Conservation (phyloP, 495 filamentous ascomycete species). For the Penicillium psychrofluorescens region DNA sequence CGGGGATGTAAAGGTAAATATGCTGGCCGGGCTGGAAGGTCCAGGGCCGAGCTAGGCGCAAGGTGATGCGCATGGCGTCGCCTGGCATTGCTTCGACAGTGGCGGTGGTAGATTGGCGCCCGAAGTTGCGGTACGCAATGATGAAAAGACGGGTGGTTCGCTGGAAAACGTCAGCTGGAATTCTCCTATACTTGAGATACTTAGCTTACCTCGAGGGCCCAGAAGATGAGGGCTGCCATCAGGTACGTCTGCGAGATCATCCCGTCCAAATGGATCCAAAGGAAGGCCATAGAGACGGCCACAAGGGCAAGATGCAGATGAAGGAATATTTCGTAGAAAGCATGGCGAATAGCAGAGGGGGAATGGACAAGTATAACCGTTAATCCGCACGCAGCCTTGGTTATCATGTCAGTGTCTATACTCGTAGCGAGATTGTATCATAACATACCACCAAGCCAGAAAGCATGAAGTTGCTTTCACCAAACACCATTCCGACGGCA, state of each 20-base stretch:
- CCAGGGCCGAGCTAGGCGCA: slow-evolving; percentile 71
- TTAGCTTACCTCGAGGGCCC: slow-evolving; percentile 57
- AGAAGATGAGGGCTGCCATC: slow-evolving; percentile 60
- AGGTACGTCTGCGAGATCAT: slow-evolving; percentile 61
- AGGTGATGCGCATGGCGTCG: slow-evolving; percentile 74
- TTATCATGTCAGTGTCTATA: slow-evolving; percentile 5
- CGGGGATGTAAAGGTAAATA: slow-evolving; percentile 75
- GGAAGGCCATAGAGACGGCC: slow-evolving; percentile 49
- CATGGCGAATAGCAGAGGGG: slow-evolving; percentile 73
- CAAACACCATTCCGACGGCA: slow-evolving; percentile 41
- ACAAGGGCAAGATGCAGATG: slow-evolving; percentile 71
- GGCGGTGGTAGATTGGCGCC: slow-evolving; percentile 57
- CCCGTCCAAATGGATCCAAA: slow-evolving; percentile 67
- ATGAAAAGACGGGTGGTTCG: slow-evolving; percentile 59
- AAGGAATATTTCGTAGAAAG: slow-evolving; percentile 94
- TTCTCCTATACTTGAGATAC: not conserved
- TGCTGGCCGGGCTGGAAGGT: slow-evolving; percentile 78
- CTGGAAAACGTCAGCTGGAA: slow-evolving; percentile 7
- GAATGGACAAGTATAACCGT: slow-evolving; percentile 57
- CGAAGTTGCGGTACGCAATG: slow-evolving; percentile 65
- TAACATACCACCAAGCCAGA: slow-evolving; percentile 46
- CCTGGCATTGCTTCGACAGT: slow-evolving; percentile 71
- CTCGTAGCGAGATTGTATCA: not conserved
- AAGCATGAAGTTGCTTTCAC: slow-evolving; percentile 48
- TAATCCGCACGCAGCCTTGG: slow-evolving; percentile 37